These are phyloP conservation scores for Oleoguttula mirabilis DNA, from an alignment of 495 filamentous ascomycete genomes.

Conservation along the genomic window DNA sequence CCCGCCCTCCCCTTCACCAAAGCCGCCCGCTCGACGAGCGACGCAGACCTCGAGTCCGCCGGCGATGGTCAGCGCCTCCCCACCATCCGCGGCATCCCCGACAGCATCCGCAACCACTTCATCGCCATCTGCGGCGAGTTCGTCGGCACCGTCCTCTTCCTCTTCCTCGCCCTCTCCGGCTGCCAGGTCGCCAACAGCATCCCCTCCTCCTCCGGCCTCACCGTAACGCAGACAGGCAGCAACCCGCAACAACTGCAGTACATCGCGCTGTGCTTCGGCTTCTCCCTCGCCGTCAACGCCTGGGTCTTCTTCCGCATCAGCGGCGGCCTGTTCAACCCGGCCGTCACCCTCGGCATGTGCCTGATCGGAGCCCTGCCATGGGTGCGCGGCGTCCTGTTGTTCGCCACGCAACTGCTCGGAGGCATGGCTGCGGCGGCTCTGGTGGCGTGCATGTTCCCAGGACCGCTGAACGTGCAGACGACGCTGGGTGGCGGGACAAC, in stretches of 20 bases:
- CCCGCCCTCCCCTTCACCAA: constrained; percentile 13
- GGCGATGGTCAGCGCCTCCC: constrained; percentile 2
- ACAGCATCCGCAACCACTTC: constrained; percentile 29
- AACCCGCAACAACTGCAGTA: constrained; percentile 46
- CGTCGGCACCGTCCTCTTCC: constrained; percentile 70
- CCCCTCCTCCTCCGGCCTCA: constrained; percentile 9
- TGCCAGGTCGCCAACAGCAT: constrained; percentile 56
- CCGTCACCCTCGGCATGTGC: constrained; percentile 31
- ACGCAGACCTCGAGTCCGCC: neutral
- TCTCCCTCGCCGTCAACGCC: constrained; percentile 59
- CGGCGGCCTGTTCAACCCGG: constrained; percentile 75
- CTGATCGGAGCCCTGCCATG: constrained; percentile 41
- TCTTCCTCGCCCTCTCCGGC: constrained; percentile 70
- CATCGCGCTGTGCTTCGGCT: constrained; percentile 59
- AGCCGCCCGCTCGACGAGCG: constrained; percentile 5
- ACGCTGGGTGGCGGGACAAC: constrained; percentile 45
- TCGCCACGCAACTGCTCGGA: constrained; percentile 44
- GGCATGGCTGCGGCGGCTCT: constrained; percentile 52
- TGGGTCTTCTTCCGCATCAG: constrained; percentile 78
- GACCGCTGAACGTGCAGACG: constrained; percentile 48
- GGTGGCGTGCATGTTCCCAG: constrained; percentile 50
- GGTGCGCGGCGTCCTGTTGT: constrained; percentile 39
- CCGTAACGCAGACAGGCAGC: constrained; percentile 1
- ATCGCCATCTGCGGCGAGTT: constrained; percentile 59
- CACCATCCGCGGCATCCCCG: constrained; percentile 2